A percentile compares a stretch with the other conserved stretches of the same genome.
phyloP scores from a whole-genome alignment of 2,329 filamentous ascomycete genomes.

The Phialophora macrospora region DNA sequence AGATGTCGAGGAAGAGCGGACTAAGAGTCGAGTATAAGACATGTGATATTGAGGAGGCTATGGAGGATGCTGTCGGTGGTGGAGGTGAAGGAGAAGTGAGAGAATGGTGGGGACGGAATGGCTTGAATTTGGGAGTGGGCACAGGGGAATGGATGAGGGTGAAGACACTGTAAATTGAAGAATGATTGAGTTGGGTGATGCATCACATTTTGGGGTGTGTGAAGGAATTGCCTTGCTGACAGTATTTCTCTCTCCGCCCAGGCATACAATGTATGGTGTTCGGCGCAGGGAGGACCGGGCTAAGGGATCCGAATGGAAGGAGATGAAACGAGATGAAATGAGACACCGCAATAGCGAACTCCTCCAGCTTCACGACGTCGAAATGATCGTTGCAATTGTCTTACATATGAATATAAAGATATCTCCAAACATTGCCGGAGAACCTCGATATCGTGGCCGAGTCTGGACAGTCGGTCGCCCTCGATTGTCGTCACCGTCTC shows the following conservation, averaged over 20 bases:
- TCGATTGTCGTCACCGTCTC: no score
- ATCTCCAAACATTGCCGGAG: no score
- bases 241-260: not conserved
- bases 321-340: not conserved
- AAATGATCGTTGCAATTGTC: not conserved
- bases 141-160: constrained; percentile 90
- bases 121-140: constrained; percentile 77
- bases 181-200: not conserved
- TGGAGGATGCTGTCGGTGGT: constrained; percentile 79
- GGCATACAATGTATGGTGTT: not conserved
- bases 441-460: not conserved
- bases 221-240: no score
- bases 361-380: not conserved
- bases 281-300: not conserved
- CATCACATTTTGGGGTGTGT: not conserved
- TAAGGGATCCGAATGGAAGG: not conserved
- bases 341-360: not conserved
- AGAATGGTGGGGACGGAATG: constrained; percentile 86
- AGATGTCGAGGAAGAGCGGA: constrained; percentile 59
- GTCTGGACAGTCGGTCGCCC: no score
- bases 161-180: constrained; percentile 64
- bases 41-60: constrained; percentile 91
- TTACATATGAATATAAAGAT: not conserved
- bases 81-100: constrained; percentile 72
- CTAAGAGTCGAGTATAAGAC: constrained; percentile 89